Conservation (phyloP, 73 alveolate species). For the Tetrahymena borealis region DNA sequence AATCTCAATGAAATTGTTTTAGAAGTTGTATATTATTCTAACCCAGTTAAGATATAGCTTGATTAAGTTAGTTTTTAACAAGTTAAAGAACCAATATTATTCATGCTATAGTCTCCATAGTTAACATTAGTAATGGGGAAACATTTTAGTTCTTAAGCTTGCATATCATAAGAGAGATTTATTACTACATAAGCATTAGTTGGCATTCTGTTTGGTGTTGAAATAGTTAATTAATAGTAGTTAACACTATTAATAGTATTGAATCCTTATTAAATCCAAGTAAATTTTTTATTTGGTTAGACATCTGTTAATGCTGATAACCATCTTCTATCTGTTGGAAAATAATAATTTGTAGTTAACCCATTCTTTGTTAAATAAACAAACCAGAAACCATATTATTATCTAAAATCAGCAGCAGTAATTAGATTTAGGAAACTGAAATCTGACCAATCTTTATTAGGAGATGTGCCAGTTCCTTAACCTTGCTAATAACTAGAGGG, state of each 20-base stretch:
- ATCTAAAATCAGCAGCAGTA: neutral
- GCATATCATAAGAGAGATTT: neutral
- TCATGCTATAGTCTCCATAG: neutral
- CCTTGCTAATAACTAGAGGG: too few species aligned
- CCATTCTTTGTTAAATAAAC: neutral
- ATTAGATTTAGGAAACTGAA: neutral
- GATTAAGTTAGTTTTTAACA: neutral
- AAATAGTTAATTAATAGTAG: neutral
- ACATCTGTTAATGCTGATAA: neutral
- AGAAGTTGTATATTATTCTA: neutral
- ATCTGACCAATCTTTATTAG: neutral
- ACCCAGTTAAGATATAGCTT: neutral
- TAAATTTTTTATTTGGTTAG: neutral
- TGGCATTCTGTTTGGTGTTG: neutral
- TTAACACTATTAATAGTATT: neutral
- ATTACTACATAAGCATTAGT: neutral
- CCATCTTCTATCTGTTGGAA: neutral
- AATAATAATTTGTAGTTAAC: neutral
- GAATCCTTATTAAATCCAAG: neutral
- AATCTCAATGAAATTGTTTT: neutral
- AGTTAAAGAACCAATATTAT: neutral
- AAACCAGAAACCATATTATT: neutral
- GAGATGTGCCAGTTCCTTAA: neutral
- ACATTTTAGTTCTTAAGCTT: neutral
- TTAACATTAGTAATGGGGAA: neutral